These are phyloP conservation scores for Plenodomus tracheiphilus DNA, from an alignment of 2,329 filamentous ascomycete species.

Conservation along the genomic window DNA sequence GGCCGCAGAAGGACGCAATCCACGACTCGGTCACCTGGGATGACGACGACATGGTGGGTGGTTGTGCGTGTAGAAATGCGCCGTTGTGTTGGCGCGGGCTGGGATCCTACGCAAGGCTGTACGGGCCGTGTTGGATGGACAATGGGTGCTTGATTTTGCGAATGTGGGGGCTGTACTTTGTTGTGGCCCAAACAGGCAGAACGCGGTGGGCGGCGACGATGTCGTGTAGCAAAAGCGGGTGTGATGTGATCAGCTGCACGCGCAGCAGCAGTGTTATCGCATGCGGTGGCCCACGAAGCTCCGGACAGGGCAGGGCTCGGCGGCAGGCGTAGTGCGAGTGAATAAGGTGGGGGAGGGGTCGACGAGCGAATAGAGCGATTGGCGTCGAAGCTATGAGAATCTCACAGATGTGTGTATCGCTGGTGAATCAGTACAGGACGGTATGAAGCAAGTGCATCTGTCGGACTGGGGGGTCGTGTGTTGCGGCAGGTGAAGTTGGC, in stretches of 20 bases:
- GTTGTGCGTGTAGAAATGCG: conserved; percentile 5
- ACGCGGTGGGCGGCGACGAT: neutral
- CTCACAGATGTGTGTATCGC: neutral
- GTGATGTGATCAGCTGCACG: neutral
- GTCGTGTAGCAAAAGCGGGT: neutral
- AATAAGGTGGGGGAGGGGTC: neutral
- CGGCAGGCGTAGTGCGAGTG: neutral
- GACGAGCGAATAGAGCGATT: neutral
- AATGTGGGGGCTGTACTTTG: conserved; percentile 28
- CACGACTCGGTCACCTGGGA: conserved; percentile 77
- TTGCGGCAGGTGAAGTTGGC: neutral
- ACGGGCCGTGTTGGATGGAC: conserved; percentile 17
- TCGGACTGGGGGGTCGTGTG: neutral
- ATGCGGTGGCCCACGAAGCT: neutral
- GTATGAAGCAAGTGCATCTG: neutral
- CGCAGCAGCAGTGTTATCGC: neutral
- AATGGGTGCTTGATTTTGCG: conserved; percentile 34
- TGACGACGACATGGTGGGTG: conserved; percentile 56
- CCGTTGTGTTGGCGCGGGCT: conserved; percentile 19
- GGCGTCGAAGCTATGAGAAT: neutral
- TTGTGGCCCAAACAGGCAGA: conserved; percentile 1
- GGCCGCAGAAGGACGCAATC: conserved; percentile 96
- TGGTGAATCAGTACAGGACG: neutral
- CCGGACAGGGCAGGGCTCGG: neutral
- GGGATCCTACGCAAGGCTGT: conserved; percentile 23